Evolutionary conservation across 2,329 filamentous ascomycete species (phyloP), one percentile per base, ranked within the genome.

Genomic region (Colletotrichum tofieldiae): DNA sequence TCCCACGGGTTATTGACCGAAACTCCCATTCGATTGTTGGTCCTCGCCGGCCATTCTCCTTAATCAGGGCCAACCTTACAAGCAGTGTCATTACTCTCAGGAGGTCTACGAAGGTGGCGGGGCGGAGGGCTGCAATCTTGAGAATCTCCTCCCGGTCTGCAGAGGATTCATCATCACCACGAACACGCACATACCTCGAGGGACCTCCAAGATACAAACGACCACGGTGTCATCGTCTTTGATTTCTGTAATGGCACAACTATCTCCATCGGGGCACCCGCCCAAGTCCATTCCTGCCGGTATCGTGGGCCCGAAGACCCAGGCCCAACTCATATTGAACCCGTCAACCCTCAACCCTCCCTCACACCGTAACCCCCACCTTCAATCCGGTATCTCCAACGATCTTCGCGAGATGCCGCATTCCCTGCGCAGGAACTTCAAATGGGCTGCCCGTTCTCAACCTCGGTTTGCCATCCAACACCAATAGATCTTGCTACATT

Each of bases 371-470:
- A 26, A 26, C 23, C 23, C 11, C 11, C 35, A 8, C 7, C n/a
- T 39, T 58, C 55, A 49, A 49, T 37, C 37, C 55, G 39, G 67
- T 49, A 45, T 62, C 51, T 32, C 41, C 4, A n/a, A 39, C n/a
- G 4, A 11, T 20, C 43, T 35, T 18, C 32, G 35, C 37, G 29
- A 71, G 43, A 68, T 52, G 26, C 65, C 65, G 51, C 8, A 16
- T 39, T 45, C 11, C 65, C 65, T 63, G 52, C 69, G 65, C 69
- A 71, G 51, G 29, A 51, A 68, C 55, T 54, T 45, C 37, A 29
- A 12, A 45, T 16, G 45, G 35, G 35, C 43, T 43, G 26, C 56
- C 62, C 43, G 2, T 37, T 4, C 1, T 26, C 35, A 51, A 39
- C 51, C 7, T 56, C 59, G n/a, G 3, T n/a, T 55, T 23, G 43